Evolutionary conservation across 1,284 basidiomycete genomes (phyloP), one percentile per base, ranked within the genome.

Genomic region (Moniliella sp.): DNA sequence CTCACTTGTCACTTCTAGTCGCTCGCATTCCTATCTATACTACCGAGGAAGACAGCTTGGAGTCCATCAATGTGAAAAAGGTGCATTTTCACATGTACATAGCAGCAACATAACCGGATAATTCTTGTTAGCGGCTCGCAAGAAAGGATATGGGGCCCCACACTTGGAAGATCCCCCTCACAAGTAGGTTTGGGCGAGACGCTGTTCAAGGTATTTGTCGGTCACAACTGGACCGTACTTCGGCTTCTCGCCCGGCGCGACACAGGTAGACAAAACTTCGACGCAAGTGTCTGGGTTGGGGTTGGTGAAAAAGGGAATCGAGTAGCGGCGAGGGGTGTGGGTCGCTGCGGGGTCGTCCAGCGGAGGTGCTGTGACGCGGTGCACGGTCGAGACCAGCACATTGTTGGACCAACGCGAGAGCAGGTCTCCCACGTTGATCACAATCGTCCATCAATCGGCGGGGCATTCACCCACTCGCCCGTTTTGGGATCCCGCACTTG

Each of bases 231-330:
- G 25, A 5, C 5, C 13, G 26, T 48, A 35, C 35, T 47, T 50
- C 34, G 60, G 42, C n/a, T 42, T 35, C 12, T 43, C 45, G 15
- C 39, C 39, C 7, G 31, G 27, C 10, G 27, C 21, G n/a, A 23
- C 7, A n/a, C 21, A 23, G 8, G 21, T 40, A 46, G 79, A 77
- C 26, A 83, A 61, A 45, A 76, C 76, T 15, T 71, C 65, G 38
- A 83, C 75, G 36, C 68, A 63, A 10, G 75, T 65, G 28, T 68
- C 67, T 37, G 71, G 70, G 45, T 82, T 80, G 4, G 79, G 78
- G 47, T 79, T 82, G 64, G 75, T 78, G 63, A 83, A 83, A 66
- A 78, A 82, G 4, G 77, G 79, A 36, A 83, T 76, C 8, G 75
- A 78, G 54, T 80, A 76, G 16, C 79, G 69, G 2, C 65, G 61